phyloP scores from a whole-genome alignment of 78 protist genomes.

The Dictyostelium citrinum region DNA sequence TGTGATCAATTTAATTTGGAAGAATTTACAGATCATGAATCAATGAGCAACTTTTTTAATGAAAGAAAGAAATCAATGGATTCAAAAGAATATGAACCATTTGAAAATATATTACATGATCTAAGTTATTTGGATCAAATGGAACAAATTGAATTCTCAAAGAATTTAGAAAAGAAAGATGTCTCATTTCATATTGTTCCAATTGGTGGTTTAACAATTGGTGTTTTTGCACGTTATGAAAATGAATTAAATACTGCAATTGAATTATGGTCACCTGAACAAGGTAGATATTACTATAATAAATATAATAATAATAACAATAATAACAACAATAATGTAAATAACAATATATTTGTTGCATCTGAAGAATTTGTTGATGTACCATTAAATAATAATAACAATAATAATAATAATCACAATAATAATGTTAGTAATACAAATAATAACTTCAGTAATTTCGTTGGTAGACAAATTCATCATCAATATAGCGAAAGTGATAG shows the following conservation, averaged over 20 bases:
- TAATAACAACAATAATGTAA: neutral
- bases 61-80: neutral
- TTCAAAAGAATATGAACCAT: neutral
- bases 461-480: neutral
- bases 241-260: conserved; percentile 71
- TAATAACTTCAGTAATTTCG: neutral
- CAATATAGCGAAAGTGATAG: neutral
- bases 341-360: neutral
- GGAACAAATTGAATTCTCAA: neutral
- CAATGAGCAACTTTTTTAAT: neutral
- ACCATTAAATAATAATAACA: neutral
- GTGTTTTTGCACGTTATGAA: conserved; percentile 54
- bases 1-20: conserved; percentile 26
- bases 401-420: neutral
- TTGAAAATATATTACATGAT: conserved; percentile 47
- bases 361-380: neutral
- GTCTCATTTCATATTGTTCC: conserved; percentile 57
- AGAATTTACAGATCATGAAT: neutral
- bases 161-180: conserved; percentile 15
- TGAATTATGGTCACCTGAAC: conserved; percentile 46
- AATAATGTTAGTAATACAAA: neutral
- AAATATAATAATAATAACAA: neutral
- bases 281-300: neutral
- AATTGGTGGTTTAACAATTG: conserved; percentile 61
- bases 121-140: conserved; percentile 31